A percentile compares a stretch with the other conserved stretches of the same genome.
phyloP scores from a whole-genome alignment of 1,284 basidiomycete species.

The Chiua sp. region DNA sequence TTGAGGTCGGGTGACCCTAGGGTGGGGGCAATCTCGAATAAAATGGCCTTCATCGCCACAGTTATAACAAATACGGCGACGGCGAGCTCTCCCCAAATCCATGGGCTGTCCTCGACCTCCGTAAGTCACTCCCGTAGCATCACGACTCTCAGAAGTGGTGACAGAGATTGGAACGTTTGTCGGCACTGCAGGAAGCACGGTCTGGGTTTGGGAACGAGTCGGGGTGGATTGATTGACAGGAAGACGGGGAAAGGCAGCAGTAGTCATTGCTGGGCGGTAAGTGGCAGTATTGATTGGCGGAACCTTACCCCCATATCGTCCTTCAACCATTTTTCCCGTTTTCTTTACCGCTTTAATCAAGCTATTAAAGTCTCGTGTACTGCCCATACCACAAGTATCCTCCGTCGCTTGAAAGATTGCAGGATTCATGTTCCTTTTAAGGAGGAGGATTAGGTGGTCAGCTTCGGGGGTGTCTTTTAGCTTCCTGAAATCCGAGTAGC shows the following conservation, averaged over 20 bases:
- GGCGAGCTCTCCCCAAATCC: not conserved
- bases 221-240: no score
- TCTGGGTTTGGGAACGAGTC: no score
- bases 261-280: no score
- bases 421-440: not conserved
- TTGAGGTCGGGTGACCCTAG: not conserved
- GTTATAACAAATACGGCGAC: not conserved
- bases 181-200: no score
- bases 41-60: not conserved
- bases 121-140: not conserved
- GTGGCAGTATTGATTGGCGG: no score
- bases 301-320: not conserved
- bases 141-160: not conserved
- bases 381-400: not conserved
- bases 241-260: not conserved
- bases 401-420: not conserved
- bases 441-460: not conserved
- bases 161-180: no score
- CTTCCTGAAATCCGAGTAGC: no score
- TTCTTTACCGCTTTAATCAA: not conserved
- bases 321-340: not conserved
- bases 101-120: slow-evolving; percentile 1
- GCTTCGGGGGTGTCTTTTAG: not conserved
- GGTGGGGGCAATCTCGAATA: not conserved
- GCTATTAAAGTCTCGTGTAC: not conserved